Evolutionary conservation across 805 yeast species (phyloP).

Genomic region (Ascoidea rubescens): DNA sequence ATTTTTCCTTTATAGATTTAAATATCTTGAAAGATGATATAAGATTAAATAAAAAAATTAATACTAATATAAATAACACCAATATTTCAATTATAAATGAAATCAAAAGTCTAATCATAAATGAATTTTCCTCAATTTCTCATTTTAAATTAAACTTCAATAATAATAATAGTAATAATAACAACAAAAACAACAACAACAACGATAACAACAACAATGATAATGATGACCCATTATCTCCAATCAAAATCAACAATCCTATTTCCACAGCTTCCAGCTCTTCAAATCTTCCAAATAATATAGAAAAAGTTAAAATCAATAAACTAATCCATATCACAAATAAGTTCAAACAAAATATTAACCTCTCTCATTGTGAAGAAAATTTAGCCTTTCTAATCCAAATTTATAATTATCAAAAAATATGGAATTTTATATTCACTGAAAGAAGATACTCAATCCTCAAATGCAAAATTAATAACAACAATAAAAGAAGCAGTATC

Average conservation of each 20-base stretch:
- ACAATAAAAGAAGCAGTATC: neutral
- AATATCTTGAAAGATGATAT: neutral
- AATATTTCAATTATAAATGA: neutral
- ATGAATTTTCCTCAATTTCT: neutral
- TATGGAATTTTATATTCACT: conserved; percentile 21
- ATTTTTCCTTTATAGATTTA: neutral
- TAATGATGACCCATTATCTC: neutral
- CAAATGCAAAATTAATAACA: conserved; percentile 14
- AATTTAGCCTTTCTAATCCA: conserved; percentile 30
- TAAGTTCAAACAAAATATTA: neutral
- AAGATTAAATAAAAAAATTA: too few species aligned
- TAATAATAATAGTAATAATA: too few species aligned
- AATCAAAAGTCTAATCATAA: too few species aligned
- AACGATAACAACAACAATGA: too few species aligned
- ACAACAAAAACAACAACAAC: too few species aligned
- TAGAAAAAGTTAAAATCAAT: too few species aligned
- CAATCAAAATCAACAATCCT: neutral
- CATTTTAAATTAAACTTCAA: neutral
- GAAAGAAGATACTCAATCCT: conserved; percentile 18
- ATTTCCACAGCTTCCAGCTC: too few species aligned
- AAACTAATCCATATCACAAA: neutral
- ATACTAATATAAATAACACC: neutral
- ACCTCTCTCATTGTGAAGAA: conserved; percentile 14
- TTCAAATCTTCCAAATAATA: too few species aligned
- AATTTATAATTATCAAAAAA: conserved; percentile 30